Conservation (phyloP, 306 rosid species). For the Dicorynia guianensis region DNA sequence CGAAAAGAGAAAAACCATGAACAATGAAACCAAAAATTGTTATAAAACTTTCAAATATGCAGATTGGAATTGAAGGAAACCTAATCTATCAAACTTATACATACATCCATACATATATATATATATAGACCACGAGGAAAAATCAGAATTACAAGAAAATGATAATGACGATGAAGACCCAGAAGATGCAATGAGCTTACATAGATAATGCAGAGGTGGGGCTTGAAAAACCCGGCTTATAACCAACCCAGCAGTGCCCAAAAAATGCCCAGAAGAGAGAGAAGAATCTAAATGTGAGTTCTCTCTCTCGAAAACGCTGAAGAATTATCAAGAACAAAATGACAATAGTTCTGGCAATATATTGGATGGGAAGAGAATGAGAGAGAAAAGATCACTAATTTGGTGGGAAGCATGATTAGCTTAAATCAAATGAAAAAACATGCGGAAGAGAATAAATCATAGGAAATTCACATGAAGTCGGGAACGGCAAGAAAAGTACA, state of each 20-base stretch:
- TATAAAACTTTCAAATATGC: neutral
- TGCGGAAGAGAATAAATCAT: conserved; percentile 44
- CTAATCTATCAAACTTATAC: neutral
- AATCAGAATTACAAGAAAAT: neutral
- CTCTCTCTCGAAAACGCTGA: conserved; percentile 36
- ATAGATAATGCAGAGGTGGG: neutral
- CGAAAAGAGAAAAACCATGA: neutral
- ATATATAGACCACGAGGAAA: neutral
- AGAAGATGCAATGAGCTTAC: conserved; percentile 18
- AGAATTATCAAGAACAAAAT: neutral
- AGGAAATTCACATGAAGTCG: conserved; percentile 19
- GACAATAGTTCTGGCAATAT: neutral
- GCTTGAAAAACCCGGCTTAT: conserved; percentile 23
- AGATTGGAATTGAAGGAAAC: neutral
- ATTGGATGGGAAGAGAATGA: neutral
- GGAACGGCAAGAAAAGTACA: conserved; percentile 21
- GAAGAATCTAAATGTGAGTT: conserved; percentile 36
- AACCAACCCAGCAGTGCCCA: neutral
- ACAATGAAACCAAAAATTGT: neutral
- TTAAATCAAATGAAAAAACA: conserved; percentile 29
- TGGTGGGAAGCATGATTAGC: conserved; percentile 22
- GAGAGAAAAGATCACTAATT: conserved; percentile 8
- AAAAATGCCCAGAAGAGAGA: conserved; percentile 26
- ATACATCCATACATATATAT: too few species aligned
- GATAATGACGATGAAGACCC: neutral